These are phyloP conservation scores for Globisporangium cederbergense DNA, from an alignment of 352 stramenopile genomes.

Conservation along the genomic window DNA sequence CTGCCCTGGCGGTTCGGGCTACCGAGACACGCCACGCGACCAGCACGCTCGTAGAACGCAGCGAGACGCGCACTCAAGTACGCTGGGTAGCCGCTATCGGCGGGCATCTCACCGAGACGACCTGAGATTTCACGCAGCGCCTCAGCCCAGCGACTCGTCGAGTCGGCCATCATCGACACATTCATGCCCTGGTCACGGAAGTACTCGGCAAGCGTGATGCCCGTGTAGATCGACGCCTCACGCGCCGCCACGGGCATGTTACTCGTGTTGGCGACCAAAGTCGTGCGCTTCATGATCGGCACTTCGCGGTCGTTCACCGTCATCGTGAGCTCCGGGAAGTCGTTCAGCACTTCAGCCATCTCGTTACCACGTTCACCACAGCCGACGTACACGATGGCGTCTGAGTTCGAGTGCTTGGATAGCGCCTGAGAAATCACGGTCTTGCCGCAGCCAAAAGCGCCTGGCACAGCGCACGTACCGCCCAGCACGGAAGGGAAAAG, in stretches of 20 bases:
- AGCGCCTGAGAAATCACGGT: slow-evolving; percentile 99
- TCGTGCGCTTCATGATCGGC: slow-evolving; percentile 99
- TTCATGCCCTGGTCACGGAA: slow-evolving; percentile 99
- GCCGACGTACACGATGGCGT: slow-evolving; percentile 99
- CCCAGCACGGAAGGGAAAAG: slow-evolving; percentile 99
- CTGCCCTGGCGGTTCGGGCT: slow-evolving; percentile 96
- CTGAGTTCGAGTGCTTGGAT: slow-evolving; percentile 99
- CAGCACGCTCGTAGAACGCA: slow-evolving; percentile 99
- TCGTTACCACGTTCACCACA: slow-evolving; percentile 99
- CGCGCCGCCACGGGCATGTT: slow-evolving; percentile 99
- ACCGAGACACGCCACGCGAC: slow-evolving; percentile 96
- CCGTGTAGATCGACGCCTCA: slow-evolving; percentile 99
- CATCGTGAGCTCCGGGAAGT: slow-evolving; percentile 99
- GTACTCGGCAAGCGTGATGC: slow-evolving; percentile 98
- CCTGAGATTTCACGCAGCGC: slow-evolving; percentile 99
- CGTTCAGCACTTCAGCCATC: slow-evolving; percentile 98
- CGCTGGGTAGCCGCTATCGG: slow-evolving; percentile 95
- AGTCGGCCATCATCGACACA: slow-evolving; percentile 99
- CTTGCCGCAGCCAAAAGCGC: slow-evolving; percentile 99
- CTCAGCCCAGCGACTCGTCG: slow-evolving; percentile 99
- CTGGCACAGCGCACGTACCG: slow-evolving; percentile 98
- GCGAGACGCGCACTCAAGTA: slow-evolving; percentile 98
- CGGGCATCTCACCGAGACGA: slow-evolving; percentile 99
- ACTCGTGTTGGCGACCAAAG: slow-evolving; percentile 99
- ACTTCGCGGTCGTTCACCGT: slow-evolving; percentile 96